Base-by-base conservation (phyloP, 2,329 filamentous ascomycete genomes). In the Trichoderma asperellum region DNA sequence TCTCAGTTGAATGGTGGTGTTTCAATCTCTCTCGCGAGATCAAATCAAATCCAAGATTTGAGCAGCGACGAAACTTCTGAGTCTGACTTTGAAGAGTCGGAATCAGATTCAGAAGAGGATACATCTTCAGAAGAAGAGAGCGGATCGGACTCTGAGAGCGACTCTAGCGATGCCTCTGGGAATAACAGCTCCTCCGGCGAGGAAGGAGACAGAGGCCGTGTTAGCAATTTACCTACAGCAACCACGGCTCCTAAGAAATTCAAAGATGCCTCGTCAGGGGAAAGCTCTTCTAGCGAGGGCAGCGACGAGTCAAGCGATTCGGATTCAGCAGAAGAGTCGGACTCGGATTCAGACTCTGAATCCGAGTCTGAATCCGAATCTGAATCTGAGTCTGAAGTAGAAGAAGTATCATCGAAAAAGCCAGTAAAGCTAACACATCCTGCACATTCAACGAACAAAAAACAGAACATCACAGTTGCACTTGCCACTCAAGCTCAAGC, bases 361-460 rank as follows among this genome's bases (percentile, higher is more conserved):
- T 77, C 76, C 1, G 76, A 77, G n/a, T 66, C 70, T 2, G 56
- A 47, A 7, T 59, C 29, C 12, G 68, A 71, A n/a, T 70, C 76
- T 5, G 73, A 75, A 35, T 79, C 79, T 0, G 76, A 74, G 12
- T 77, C 76, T 2, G 77, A 77, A 35, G 76, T 78, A 0, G 81
- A 83, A 58, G 80, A 80, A 69, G 37, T 75, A 34, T 78, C 83
- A 0, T 81, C 79, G 52, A 82, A 79, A 67, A 70, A 64, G 12
- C 58, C 57, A 18, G 53, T 11, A 18, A 49, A 16, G 16, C 8
- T 14, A 35, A 2, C 34, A 68, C 70, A 64, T 4, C 58, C 57
- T 18, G 53, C 10, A 29, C 55, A 6, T 18, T 10, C 27, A 27
- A 5, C 16, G 12, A 16, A 6, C n/a, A 40, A 21, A 57, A 40